phyloP scores from a whole-genome alignment of 2,329 filamentous ascomycete genomes.

The Chrysoporthe austroafricana region DNA sequence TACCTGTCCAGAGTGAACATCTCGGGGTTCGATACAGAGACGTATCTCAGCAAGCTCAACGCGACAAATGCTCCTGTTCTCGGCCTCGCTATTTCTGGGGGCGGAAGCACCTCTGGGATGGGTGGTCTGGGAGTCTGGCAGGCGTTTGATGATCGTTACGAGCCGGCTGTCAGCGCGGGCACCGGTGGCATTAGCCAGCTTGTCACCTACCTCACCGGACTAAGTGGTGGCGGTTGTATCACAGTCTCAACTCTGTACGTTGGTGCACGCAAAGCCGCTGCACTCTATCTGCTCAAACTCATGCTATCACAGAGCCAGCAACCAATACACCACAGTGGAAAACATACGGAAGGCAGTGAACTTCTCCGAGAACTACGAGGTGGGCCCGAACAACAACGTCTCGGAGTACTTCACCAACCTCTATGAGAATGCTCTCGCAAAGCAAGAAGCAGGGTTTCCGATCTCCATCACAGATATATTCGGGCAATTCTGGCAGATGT shows the following conservation, averaged over 20 bases:
- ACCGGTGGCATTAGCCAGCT: neutral
- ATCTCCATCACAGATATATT: neutral
- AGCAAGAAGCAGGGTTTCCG: neutral
- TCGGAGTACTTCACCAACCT: neutral
- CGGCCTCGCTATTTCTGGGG: slow-evolving; percentile 1
- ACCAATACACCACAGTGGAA: slow-evolving; percentile 3
- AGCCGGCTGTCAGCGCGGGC: neutral
- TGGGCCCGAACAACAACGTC: neutral
- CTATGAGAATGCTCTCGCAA: neutral
- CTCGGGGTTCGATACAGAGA: neutral
- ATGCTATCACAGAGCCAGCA: neutral
- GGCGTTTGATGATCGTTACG: neutral
- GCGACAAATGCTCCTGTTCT: neutral
- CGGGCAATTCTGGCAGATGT: slow-evolving; percentile 1
- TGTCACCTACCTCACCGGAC: slow-evolving; percentile 5
- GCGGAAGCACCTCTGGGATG: slow-evolving; percentile 1
- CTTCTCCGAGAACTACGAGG: neutral
- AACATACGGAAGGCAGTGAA: neutral
- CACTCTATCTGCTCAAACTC: neutral
- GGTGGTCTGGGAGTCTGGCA: slow-evolving; percentile 4
- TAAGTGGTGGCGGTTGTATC: neutral
- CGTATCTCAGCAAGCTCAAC: neutral
- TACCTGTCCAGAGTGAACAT: neutral
- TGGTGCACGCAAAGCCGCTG: neutral
- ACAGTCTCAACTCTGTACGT: slow-evolving; percentile 4